phyloP scores from a whole-genome alignment of 2,329 filamentous ascomycete genomes.

The Fusarium oxysporum region DNA sequence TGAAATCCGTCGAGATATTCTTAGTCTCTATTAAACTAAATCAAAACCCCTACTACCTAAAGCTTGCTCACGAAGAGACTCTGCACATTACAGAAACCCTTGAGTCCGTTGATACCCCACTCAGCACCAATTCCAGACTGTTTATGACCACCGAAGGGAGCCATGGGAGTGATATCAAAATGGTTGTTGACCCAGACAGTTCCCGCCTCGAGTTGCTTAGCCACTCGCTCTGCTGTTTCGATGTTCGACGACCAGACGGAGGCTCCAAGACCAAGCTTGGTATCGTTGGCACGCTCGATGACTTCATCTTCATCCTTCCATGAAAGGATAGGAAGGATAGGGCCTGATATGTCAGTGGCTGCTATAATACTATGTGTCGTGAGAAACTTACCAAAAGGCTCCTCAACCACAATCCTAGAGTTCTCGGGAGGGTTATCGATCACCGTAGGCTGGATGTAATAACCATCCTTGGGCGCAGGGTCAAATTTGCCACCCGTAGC shows the following conservation, averaged over 20 bases:
- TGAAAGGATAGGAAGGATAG: constrained; percentile 70
- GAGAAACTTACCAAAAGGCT: constrained; percentile 56
- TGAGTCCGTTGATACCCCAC: constrained; percentile 54
- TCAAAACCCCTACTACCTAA: background rate
- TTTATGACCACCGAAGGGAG: constrained; percentile 59
- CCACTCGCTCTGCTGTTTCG: constrained; percentile 62
- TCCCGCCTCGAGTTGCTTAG: constrained; percentile 65
- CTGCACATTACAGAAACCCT: constrained; percentile 47
- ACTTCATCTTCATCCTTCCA: constrained; percentile 73
- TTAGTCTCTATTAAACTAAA: background rate
- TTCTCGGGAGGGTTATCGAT: constrained; percentile 69
- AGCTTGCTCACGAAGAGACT: constrained; percentile 39
- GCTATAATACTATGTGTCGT: too few relatives aligned
- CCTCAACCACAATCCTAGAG: constrained; percentile 66
- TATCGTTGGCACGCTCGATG: constrained; percentile 66
- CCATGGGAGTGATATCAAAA: constrained; percentile 56
- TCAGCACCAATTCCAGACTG: constrained; percentile 58
- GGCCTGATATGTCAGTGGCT: constrained; percentile 44
- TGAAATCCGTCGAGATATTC: background rate
- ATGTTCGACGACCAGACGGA: constrained; percentile 68
- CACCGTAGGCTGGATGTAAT: constrained; percentile 68
- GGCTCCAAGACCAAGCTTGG: constrained; percentile 64
- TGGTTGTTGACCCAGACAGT: constrained; percentile 70
- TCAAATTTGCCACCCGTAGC: constrained; percentile 49
- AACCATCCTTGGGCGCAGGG: constrained; percentile 55